Evolutionary conservation across 768 basidiomycete genomes (phyloP), one percentile per base, ranked within the genome.

Genomic region (Boletus fagicola): DNA sequence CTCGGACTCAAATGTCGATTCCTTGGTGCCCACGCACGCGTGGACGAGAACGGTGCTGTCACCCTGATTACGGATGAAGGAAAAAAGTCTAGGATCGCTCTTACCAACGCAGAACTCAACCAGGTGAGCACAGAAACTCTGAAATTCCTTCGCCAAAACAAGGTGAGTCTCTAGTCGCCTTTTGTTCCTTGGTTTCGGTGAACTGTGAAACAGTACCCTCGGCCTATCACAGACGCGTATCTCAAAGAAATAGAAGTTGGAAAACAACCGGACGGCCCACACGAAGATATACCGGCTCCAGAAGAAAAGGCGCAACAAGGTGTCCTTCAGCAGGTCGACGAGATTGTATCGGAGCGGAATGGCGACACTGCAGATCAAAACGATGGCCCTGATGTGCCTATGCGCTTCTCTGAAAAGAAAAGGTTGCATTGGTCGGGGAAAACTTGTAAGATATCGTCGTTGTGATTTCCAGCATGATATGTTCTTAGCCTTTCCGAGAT

Each of bases 1-100:
- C 62, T 72, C 16, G 97, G 94, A 12, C 86, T 90, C 71, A 92
- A 94, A 71, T 99, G 97, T 69, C 85, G 97, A 2, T 97, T 90
- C 73, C 80, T 97, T 6, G 87, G 88, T 13, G 86, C 83, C 4
- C 96, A 99, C 71, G 74, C 88, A 12, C 73, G 67, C 18, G 72
- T 74, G 36, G 76, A 79, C 33, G 78, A 77, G 16, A 72, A 75
- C 15, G 84, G 82, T 2, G 60, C 71, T 2, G 62, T 82, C 16
- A 70, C 70, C 26, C 66, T 88, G 1, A 58, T 79, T 0, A 74
- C 74, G 7, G 84, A 92, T 63, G 81, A 83, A 57, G 82, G 84
- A 39, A 86, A 81, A 69, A 81, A 82, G 65, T 81, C 78, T 20
- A 74, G 63, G 31, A 63, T 76, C 0, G 81, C 79, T 12, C 59